Conservation (phyloP, 805 yeast genomes). For the Maudiozyma saulgeensis region DNA sequence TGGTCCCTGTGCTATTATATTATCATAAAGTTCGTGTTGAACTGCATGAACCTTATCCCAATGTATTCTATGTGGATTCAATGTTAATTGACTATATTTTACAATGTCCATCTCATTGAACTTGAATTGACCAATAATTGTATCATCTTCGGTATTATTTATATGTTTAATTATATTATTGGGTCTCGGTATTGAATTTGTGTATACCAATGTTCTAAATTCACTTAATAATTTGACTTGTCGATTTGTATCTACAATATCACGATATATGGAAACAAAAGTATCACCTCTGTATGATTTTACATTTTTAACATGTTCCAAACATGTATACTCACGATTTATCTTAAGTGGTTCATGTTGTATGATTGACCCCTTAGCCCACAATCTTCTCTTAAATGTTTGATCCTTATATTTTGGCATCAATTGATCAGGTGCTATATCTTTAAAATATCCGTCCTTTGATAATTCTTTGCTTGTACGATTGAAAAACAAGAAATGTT, state of each 20-base stretch:
- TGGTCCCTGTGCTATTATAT: constrained; percentile 73
- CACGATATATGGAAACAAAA: constrained; percentile 49
- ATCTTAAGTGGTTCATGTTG: constrained; percentile 31
- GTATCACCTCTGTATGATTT: constrained; percentile 31
- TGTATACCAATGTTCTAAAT: constrained; percentile 51
- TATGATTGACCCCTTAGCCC: constrained; percentile 63
- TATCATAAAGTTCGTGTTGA: constrained; percentile 48
- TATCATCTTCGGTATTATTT: not conserved
- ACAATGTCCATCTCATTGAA: constrained; percentile 34
- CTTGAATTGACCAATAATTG: constrained; percentile 14
- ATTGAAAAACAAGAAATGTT: constrained; percentile 59
- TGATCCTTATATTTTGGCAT: constrained; percentile 6
- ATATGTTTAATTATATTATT: not conserved
- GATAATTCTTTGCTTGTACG: constrained; percentile 44
- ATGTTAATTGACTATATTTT: constrained; percentile 65
- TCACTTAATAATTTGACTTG: constrained; percentile 38
- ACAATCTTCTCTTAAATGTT: constrained; percentile 52
- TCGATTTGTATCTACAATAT: constrained; percentile 23
- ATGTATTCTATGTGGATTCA: constrained; percentile 81
- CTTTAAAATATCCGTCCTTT: constrained; percentile 70
- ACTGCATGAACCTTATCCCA: constrained; percentile 49
- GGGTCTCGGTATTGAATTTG: constrained; percentile 30
- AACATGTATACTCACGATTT: constrained; percentile 37
- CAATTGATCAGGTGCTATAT: constrained; percentile 51
- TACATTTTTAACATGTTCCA: constrained; percentile 41